Evolutionary conservation across 164 flowering plant genomes (phyloP), one percentile per base, ranked within the genome.

Genomic region (Saururus chinensis): DNA sequence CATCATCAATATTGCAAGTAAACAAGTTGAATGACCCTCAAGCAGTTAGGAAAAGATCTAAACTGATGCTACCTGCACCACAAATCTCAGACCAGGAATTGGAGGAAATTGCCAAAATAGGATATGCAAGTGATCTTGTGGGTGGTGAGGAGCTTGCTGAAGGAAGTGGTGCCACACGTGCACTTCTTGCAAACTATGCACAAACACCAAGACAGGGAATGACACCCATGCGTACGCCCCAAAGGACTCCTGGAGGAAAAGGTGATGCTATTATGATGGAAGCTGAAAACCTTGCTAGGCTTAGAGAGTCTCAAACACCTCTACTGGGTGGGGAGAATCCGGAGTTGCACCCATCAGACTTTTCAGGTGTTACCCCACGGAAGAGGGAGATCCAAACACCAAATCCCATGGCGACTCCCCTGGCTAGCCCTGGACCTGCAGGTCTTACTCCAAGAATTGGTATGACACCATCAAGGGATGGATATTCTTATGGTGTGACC

Each of bases 211-310:
- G 79, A 25, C 87, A 63, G 51, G 99, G 97, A 60, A 86, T 81
- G 89, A 82, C 96, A 17, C 96, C 97, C 40, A 48, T 81, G 52
- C 81, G 96, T 25, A 93, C 99, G 21, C 97, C 97, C 22, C 97
- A 88, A 64, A 84, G 99, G 68, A 93, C 99, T 9, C 99, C 97
- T 42, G 82, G 86, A 57, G 95, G 95, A 53, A 90, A 88, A 68
- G 97, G 84, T 64, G 99, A 93, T 75, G 92, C 99, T 62, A 83
- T 93, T 60, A 86, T 93, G 99, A 88, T 90, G 99, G 99, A 93
- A 71, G 97, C 99, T 19, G 99, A 93, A 73, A 93, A 93, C 60
- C 84, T 90, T 61, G 88, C 95, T 40, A 73, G 99, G 66, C 63
- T 93, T 76, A 86, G 95, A 68, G 91, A 88, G 68, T 90, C 99